Evolutionary conservation across 805 yeast species (phyloP).

Genomic region (Candida krabiensis): DNA sequence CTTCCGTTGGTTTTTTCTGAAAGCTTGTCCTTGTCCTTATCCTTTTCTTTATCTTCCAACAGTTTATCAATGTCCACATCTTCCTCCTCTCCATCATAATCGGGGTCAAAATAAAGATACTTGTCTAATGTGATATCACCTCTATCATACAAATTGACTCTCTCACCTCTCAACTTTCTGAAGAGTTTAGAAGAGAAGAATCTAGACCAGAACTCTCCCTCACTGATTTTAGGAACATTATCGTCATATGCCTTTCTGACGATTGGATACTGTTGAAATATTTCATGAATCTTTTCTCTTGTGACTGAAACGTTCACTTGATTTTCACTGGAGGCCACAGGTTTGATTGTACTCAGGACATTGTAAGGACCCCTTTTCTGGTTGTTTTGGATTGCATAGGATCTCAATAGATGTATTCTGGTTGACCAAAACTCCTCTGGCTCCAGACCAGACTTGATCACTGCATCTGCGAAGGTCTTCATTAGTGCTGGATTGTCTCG

Average conservation of each 20-base stretch:
- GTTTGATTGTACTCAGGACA: constrained; percentile 89
- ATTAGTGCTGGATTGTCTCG: constrained; percentile 67
- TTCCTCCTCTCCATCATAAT: constrained; percentile 42
- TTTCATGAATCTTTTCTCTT: constrained; percentile 83
- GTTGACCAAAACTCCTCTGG: constrained; percentile 88
- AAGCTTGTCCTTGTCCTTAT: constrained; percentile 33
- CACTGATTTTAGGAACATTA: constrained; percentile 83
- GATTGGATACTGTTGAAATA: constrained; percentile 90
- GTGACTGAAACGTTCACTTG: constrained; percentile 92
- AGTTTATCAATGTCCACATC: constrained; percentile 34
- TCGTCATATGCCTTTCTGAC: constrained; percentile 88
- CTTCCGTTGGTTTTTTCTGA: constrained; percentile 9
- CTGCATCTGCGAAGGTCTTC: constrained; percentile 83
- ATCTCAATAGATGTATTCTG: constrained; percentile 73
- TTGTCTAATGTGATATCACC: constrained; percentile 85
- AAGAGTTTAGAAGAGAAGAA: constrained; percentile 90
- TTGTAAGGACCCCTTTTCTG: constrained; percentile 93
- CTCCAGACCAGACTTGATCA: constrained; percentile 71
- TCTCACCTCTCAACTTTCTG: constrained; percentile 86
- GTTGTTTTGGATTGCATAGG: constrained; percentile 79
- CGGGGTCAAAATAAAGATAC: constrained; percentile 71
- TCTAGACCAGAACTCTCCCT: constrained; percentile 95
- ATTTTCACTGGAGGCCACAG: constrained; percentile 90
- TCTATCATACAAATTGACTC: constrained; percentile 68
- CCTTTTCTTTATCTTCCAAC: constrained; percentile 35